A percentile compares a stretch with the other conserved stretches of the same genome.
phyloP scores from a whole-genome alignment of 177 flowering plant genomes.

The Vitis hybrid region DNA sequence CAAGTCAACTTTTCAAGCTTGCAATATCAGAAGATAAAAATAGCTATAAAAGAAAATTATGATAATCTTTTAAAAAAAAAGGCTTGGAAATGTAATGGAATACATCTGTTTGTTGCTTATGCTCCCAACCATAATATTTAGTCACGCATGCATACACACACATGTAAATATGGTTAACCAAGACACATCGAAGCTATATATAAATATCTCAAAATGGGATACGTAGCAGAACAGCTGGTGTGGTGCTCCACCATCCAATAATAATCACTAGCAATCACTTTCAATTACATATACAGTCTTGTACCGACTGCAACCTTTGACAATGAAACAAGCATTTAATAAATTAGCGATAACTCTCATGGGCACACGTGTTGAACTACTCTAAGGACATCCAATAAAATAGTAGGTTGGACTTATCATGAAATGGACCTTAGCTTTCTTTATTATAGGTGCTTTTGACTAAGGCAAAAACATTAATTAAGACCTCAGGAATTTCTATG shows the following conservation, averaged over 20 bases:
- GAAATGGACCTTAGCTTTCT: not conserved
- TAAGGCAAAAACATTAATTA: not conserved
- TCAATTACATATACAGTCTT: not conserved
- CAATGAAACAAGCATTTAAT: not conserved
- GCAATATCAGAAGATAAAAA: not conserved
- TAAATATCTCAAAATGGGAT: not conserved
- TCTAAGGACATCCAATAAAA: not conserved
- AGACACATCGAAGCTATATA: not conserved
- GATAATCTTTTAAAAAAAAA: not conserved
- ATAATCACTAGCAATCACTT: conserved; percentile 7
- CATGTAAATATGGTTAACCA: not conserved
- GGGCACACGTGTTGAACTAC: conserved; percentile 8
- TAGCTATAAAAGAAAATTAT: not conserved
- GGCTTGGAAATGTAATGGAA: not conserved
- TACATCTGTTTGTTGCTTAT: conserved; percentile 11
- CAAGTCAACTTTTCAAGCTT: no score
- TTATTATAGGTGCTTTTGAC: not conserved
- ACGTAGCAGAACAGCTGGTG: conserved; percentile 12
- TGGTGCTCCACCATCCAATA: conserved; percentile 18
- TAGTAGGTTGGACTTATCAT: not conserved
- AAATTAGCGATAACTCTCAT: not conserved
- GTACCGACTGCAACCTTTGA: conserved; percentile 1
- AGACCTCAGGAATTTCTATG: not conserved
- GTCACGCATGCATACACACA: no score
- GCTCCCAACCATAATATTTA: not conserved